Conservation (phyloP, 2,329 filamentous ascomycete genomes). For the Aspergillus pseudotamarii region DNA sequence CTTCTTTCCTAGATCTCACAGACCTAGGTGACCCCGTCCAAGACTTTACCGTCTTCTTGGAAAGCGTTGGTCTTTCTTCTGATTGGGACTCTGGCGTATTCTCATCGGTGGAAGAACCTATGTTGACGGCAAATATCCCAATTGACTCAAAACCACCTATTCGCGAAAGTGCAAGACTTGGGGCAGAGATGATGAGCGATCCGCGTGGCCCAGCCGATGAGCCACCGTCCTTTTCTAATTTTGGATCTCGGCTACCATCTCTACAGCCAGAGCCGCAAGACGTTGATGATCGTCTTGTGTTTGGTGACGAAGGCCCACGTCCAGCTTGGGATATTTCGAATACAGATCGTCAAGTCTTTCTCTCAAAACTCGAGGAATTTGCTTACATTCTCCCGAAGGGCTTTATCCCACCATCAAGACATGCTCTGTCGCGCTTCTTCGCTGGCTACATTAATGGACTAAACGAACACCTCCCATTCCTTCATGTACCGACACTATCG, state of each 20-base stretch:
- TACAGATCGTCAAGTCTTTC: slow-evolving; percentile 48
- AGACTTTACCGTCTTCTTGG: slow-evolving; percentile 52
- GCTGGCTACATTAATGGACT: slow-evolving; percentile 56
- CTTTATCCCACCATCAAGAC: slow-evolving; percentile 53
- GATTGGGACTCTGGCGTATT: slow-evolving; percentile 54
- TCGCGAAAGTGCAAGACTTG: slow-evolving; percentile 40
- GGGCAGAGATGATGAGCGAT: slow-evolving; percentile 44
- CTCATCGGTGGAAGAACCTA: slow-evolving; percentile 44
- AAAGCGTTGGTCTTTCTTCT: slow-evolving; percentile 53
- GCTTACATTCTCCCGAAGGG: slow-evolving; percentile 49
- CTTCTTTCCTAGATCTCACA: slow-evolving; percentile 49
- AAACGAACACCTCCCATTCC: slow-evolving; percentile 56
- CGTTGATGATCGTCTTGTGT: slow-evolving; percentile 45
- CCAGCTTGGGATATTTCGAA: slow-evolving; percentile 53
- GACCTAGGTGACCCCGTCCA: slow-evolving; percentile 53
- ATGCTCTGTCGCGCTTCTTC: slow-evolving; percentile 52
- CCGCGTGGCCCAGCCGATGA: slow-evolving; percentile 44
- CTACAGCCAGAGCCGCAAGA: slow-evolving; percentile 51
- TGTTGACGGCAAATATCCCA: slow-evolving; percentile 39
- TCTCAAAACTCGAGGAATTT: slow-evolving; percentile 50
- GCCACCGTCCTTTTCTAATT: slow-evolving; percentile 51
- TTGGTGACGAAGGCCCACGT: slow-evolving; percentile 46
- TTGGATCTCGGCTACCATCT: slow-evolving; percentile 51
- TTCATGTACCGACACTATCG: slow-evolving; percentile 53
- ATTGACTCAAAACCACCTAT: slow-evolving; percentile 39